Evolutionary conservation across 2,329 filamentous ascomycete genomes (phyloP), one percentile per base, ranked within the genome.

Genomic region (Talaromyces funiculosus): DNA sequence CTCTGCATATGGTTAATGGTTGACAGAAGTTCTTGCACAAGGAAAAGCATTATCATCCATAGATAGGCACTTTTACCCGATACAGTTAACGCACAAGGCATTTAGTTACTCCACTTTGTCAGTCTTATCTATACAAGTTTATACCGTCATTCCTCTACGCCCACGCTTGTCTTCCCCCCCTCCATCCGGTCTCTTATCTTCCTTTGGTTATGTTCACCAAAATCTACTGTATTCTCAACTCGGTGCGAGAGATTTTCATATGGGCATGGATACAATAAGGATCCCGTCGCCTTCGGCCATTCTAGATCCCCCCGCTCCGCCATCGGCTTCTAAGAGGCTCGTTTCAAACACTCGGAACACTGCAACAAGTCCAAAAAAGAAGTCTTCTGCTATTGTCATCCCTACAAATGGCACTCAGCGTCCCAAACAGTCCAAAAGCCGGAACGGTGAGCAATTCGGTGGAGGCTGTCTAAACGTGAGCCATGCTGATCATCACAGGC

Each of bases 341-440:
- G 64, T 62, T 61, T 65, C 62, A 57, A 62, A 53, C 14, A 43
- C 33, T 53, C 67, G 62, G 63, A 69, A 31, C 64, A 62, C 59
- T 69, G 64, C 60, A 53, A 67, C 31, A 59, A 63, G 33, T 60
- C 64, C 63, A 62, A 61, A 60, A 61, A 65, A 64, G 65, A 55
- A 42, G 60, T 60, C 53, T 61, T 14, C 47, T 42, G 20, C 45
- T 2, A 61, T 45, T 40, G 38, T 43, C 1, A 57, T 61, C 18
- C 38, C 49, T 24, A 26, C 47, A 54, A 57, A 58, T 37, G 31
- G 53, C 24, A 57, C 20, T 22, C 60, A 33, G 26, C 90, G 88
- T 69, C 84, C 85, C 31, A 90, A 89, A 70, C 87, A 89, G 75
- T 87, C 86, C 62, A 90, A 90, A 74, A 89, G 86, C 75, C 85